Evolutionary conservation across 2,329 filamentous ascomycete species (phyloP), one percentile per base, ranked within the genome.

Genomic region (Colletotrichum costaricense): DNA sequence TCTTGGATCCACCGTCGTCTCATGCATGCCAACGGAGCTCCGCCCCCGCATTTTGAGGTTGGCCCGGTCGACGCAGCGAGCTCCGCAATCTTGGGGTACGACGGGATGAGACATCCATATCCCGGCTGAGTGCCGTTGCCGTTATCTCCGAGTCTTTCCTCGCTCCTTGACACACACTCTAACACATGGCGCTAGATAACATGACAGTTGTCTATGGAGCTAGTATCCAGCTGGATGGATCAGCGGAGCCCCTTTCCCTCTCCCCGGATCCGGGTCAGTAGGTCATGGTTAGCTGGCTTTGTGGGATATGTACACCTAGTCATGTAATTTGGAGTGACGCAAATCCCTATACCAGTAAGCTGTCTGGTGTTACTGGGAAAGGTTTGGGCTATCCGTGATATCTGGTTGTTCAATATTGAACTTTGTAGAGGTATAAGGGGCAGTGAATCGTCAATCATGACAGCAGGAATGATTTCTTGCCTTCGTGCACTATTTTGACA

Each of bases 31-130:
- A 54, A 69, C 67, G 67, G 67, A 64, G 67, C 67, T 69, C 67
- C 67, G 59, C 60, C 67, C 67, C 67, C 67, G 67, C 67, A 69
- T 69, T 69, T 52, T 54, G 38, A n/a, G 63, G 56, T 46, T 52
- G 49, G 49, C 57, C 56, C 46, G 46, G 52, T 30, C 30, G 63
- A 63, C 56, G 35, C 35, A 42, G 35, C 14, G 14, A 42, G 30
- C 30, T 68, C 66, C 56, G 66, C 66, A 56, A 33, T 63, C 28
- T 60, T 67, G 24, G 64, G 56, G 28, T 46, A 35, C 38, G 56
- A 19, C 28, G 28, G 24, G 56, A 67, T 35, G 24, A 28, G 55
- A 38, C 35, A 42, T 55, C 56, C 56, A 26, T 35, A 60, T 67
- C 64, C 56, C 28, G 42, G 35, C 16, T 30, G 8, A 63, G 59